Percentiles rank a stretch among this genome's conserved stretches.
Evolutionary conservation across 345 rosid species (phyloP).

Genomic region (Citropsis articulata): DNA sequence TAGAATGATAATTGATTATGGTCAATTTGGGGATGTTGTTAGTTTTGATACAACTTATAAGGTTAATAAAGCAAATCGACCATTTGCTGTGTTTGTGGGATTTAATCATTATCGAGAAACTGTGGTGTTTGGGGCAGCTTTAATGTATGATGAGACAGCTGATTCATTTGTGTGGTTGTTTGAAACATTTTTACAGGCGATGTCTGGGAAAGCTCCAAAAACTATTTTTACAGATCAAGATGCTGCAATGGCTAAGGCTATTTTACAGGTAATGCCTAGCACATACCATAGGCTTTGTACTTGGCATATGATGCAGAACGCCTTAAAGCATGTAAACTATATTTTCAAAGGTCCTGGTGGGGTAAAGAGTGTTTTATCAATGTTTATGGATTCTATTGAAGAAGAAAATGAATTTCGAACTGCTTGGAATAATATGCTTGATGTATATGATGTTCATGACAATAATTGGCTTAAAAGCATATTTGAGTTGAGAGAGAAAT

Average conservation of each 20-base stretch:
- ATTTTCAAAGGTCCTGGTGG: not conserved
- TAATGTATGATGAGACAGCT: too few species aligned
- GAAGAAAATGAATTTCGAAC: too few species aligned
- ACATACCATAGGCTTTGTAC: not conserved
- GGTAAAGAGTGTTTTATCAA: too few species aligned
- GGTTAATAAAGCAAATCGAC: not conserved
- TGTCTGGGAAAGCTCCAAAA: too few species aligned
- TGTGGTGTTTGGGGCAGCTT: not conserved
- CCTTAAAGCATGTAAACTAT: not conserved
- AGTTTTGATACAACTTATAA: not conserved
- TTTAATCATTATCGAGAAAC: constrained; percentile 6
- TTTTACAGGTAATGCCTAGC: not conserved
- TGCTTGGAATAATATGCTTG: too few species aligned
- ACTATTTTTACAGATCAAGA: too few species aligned
- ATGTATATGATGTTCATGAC: too few species aligned
- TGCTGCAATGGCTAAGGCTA: not conserved
- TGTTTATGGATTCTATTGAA: too few species aligned
- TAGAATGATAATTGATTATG: constrained; percentile 11
- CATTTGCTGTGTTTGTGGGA: not conserved
- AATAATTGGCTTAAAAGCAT: too few species aligned
- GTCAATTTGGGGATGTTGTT: constrained; percentile 2
- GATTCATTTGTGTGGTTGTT: too few species aligned
- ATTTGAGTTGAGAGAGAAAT: too few species aligned
- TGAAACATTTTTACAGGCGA: too few species aligned
- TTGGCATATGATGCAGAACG: constrained; percentile 6